phyloP scores from a whole-genome alignment of 2,329 filamentous ascomycete genomes.

The Colletotrichum eleusines region DNA sequence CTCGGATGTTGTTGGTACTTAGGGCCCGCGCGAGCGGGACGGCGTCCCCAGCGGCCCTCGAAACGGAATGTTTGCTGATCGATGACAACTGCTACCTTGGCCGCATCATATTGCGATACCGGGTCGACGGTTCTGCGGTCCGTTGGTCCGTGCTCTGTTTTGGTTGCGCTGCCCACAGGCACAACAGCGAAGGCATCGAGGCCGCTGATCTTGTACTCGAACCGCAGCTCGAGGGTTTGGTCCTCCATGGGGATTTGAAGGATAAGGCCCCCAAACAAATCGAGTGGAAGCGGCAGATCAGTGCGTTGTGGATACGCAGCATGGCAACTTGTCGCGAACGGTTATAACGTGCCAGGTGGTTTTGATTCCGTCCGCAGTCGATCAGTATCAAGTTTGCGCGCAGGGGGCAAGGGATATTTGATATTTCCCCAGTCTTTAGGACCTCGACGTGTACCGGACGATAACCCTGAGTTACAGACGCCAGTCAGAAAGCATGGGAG shows the following conservation, averaged over 20 bases:
- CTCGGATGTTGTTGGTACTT: slow-evolving; percentile 4
- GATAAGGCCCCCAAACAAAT: neutral
- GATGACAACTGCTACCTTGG: slow-evolving; percentile 4
- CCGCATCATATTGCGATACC: slow-evolving; percentile 6
- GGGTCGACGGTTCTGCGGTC: neutral
- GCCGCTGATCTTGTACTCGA: neutral
- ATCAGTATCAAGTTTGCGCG: slow-evolving; percentile 4
- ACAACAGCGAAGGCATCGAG: neutral
- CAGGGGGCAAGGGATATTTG: slow-evolving; percentile 6
- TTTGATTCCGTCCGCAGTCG: slow-evolving; percentile 15
- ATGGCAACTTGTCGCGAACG: slow-evolving; percentile 21
- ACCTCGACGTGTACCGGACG: neutral
- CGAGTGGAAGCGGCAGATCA: neutral
- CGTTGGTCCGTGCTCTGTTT: neutral
- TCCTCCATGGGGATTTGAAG: neutral
- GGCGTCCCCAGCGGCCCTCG: neutral
- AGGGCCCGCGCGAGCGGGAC: slow-evolving; percentile 1
- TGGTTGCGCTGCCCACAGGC: neutral
- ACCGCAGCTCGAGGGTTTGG: neutral
- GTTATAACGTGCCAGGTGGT: neutral
- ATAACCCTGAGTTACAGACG: slow-evolving; percentile 7
- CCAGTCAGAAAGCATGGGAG: neutral
- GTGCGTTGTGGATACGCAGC: slow-evolving; percentile 1
- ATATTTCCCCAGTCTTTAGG: slow-evolving; percentile 6
- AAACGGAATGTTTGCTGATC: slow-evolving; percentile 16